These are phyloP conservation scores for Paraglomus occultum DNA, from an alignment of 192 early-diverging fungal genomes.

Conservation along the genomic window DNA sequence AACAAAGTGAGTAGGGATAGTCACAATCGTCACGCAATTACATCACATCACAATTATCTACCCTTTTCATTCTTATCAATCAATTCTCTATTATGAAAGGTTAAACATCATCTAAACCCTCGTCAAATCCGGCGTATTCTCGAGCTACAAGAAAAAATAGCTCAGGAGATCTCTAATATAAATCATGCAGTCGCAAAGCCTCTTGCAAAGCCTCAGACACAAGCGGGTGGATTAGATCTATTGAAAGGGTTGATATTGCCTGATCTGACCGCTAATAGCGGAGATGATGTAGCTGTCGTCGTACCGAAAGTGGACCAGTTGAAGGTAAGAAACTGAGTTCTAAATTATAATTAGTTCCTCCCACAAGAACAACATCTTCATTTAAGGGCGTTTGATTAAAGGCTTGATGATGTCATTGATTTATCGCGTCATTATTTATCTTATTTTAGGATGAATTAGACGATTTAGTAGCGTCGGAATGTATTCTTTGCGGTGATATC, in stretches of 20 bases:
- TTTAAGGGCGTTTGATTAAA: too few species aligned
- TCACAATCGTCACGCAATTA: neutral
- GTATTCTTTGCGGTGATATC: slow-evolving; percentile 91
- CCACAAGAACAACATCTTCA: too few species aligned
- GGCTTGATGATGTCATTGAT: too few species aligned
- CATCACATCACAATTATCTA: too few species aligned
- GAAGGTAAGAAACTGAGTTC: slow-evolving; percentile 18
- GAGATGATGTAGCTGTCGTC: slow-evolving; percentile 47
- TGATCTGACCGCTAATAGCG: slow-evolving; percentile 28
- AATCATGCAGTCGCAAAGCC: slow-evolving; percentile 25
- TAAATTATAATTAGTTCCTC: neutral
- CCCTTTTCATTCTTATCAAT: neutral
- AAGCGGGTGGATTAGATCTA: slow-evolving; percentile 10
- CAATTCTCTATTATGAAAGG: slow-evolving; percentile 35
- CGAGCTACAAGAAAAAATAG: slow-evolving; percentile 61
- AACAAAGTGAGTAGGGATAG: slow-evolving; percentile 49
- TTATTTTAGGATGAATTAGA: slow-evolving; percentile 42
- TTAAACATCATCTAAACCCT: slow-evolving; percentile 45
- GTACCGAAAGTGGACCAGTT: slow-evolving; percentile 47
- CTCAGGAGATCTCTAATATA: slow-evolving; percentile 45
- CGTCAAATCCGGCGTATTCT: slow-evolving; percentile 48
- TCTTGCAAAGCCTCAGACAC: neutral
- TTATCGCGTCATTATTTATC: neutral
- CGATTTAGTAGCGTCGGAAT: slow-evolving; percentile 65
- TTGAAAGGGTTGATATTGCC: slow-evolving; percentile 24